Evolutionary conservation across 768 basidiomycete genomes (phyloP), one percentile per base, ranked within the genome.

Genomic region (Rhodotorula babjevae): DNA sequence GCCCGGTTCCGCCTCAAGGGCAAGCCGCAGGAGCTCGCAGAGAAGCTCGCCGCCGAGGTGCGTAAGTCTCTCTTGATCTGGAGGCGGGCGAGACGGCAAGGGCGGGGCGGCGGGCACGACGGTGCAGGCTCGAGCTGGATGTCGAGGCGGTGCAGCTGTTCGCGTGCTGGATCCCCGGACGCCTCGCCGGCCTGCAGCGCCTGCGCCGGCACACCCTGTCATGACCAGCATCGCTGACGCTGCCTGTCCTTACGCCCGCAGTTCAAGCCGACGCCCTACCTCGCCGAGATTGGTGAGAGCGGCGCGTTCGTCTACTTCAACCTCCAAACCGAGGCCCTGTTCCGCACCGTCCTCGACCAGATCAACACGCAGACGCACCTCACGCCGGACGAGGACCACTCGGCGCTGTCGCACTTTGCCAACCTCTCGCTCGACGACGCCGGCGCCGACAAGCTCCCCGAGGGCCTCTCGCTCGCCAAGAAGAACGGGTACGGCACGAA

Each of bases 1-100:
- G 91, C 93, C n/a, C 86, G 94, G 73, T 97, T 94, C 83, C 85
- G 91, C 67, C 83, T 95, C 36, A 88, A 88, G 15, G 92, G 87
- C 29, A 93, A 93, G 79, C 85, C 90, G 0, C 90, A 93, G 56
- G 88, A 89, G 46, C 84, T 90, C 27, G 92, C 90, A 0, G 83
- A 85, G 63, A 86, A 87, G 79, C 88, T 97, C 50, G 83, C 88
- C n/a, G 85, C 84, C 50, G 84, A 87, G 78, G 93, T 93, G 74
- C 77, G 87, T 84, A 19, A 6, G 62, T n/a, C 58, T 58, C 44
- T 8, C 52, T 14, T 46, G n/a, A n/a, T n/a, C 15, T 27, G 0
- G 47, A 49, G 19, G 23, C 4, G 36, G 36, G 36, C 36, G 36
- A 4, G 36, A 36, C 5, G 36, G 36, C 36, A 36, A 9, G 36